A percentile compares a stretch with the other conserved stretches of the same genome.
Evolutionary conservation across 208 protist species (phyloP).

Genomic region (Leishmania martiniquensis): DNA sequence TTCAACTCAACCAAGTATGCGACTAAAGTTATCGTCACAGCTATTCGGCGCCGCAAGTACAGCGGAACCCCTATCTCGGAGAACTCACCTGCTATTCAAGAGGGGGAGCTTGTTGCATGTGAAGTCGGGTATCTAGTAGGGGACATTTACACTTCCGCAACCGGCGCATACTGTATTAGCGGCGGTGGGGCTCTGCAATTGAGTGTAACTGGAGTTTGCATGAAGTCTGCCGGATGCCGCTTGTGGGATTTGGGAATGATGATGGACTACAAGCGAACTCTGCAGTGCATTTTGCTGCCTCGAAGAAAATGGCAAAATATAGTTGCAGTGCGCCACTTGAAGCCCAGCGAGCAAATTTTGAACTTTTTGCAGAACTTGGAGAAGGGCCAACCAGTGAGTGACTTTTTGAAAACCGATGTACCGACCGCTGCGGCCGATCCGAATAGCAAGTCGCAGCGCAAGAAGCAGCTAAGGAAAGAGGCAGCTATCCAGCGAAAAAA

Average conservation of each 20-base stretch:
- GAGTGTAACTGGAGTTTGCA: constrained; percentile 45
- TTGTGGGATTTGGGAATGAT: constrained; percentile 92
- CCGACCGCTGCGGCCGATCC: neutral
- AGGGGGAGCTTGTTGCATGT: constrained; percentile 73
- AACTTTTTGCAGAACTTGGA: constrained; percentile 16
- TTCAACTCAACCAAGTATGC: constrained; percentile 44
- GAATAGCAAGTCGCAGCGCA: constrained; percentile 36
- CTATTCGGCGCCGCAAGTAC: constrained; percentile 63
- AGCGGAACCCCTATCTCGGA: neutral
- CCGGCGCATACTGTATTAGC: constrained; percentile 72
- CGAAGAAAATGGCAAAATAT: constrained; percentile 26
- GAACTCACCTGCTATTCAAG: constrained; percentile 23
- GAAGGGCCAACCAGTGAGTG: constrained; percentile 21
- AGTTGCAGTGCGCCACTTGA: constrained; percentile 7
- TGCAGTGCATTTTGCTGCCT: constrained; percentile 27
- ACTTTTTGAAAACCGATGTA: constrained; percentile 12
- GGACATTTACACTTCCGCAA: constrained; percentile 86
- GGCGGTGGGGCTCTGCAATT: constrained; percentile 80
- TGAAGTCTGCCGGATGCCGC: constrained; percentile 58
- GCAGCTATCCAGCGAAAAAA: constrained; percentile 7
- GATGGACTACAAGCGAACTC: constrained; percentile 71
- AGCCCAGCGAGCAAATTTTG: constrained; percentile 14
- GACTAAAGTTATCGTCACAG: constrained; percentile 77
- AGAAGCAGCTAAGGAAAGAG: constrained; percentile 29
- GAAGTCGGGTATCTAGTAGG: constrained; percentile 85